Conservation (phyloP, 768 basidiomycete species). For the Tulasnella sp. region DNA sequence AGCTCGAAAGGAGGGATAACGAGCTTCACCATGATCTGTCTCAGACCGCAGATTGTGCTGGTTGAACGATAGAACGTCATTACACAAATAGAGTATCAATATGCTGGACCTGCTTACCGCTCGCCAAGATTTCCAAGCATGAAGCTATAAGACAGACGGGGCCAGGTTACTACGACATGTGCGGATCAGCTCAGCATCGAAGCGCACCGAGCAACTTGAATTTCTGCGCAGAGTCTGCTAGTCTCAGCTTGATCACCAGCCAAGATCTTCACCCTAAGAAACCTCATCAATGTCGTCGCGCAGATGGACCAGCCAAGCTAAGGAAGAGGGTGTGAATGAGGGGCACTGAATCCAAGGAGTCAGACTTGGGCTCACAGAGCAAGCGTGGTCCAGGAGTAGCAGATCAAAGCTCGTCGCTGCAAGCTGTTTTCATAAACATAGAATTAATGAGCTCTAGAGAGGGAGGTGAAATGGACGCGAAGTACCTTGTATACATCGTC, state of each 20-base stretch:
- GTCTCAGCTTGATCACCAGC: constrained; percentile 46
- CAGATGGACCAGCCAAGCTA: constrained; percentile 61
- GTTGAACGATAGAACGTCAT: no score
- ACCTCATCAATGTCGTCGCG: constrained; percentile 54
- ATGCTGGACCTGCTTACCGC: no score
- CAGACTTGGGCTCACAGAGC: constrained; percentile 36
- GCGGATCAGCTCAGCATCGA: no score
- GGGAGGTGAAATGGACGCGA: neutral
- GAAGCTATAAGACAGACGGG: no score
- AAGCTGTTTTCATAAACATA: neutral
- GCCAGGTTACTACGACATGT: no score
- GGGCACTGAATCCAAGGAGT: neutral
- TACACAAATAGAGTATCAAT: no score
- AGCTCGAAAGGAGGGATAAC: no score
- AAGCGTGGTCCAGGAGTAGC: constrained; percentile 55
- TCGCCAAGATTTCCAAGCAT: no score
- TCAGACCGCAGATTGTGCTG: no score
- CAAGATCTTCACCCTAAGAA: constrained; percentile 52
- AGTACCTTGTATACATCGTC: constrained; percentile 50
- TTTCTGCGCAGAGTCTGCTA: constrained; percentile 45
- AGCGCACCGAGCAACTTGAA: constrained; percentile 53
- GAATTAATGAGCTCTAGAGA: no score
- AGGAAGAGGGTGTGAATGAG: neutral
- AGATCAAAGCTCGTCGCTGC: constrained; percentile 64
- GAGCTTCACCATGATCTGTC: no score